Conservation (phyloP, 1,284 basidiomycete species). For the Boletus semigastroideus region DNA sequence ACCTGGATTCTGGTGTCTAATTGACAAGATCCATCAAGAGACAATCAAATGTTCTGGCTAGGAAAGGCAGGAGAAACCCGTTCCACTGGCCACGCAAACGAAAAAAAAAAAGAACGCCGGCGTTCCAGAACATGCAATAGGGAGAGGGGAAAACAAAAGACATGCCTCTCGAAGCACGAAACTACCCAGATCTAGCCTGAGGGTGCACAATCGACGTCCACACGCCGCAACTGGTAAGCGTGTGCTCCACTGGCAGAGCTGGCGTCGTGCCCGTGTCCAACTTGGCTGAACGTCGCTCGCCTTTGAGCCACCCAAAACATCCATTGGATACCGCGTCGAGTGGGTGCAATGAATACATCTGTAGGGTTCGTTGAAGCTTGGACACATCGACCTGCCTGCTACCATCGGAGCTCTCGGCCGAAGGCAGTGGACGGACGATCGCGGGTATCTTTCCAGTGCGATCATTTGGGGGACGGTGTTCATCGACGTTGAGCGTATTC, state of each 20-base stretch:
- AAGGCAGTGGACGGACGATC: constrained; percentile 26
- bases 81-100: no score
- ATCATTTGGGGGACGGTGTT: background rate
- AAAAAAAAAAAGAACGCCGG: no score
- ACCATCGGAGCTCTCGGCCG: background rate
- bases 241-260: constrained; percentile 15
- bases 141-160: no score
- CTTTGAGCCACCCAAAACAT: constrained; percentile 23
- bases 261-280: background rate
- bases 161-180: background rate
- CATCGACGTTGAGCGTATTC: constrained; percentile 5
- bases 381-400: constrained; percentile 1
- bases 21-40: no score
- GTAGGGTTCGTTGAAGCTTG: constrained; percentile 14
- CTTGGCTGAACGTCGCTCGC: constrained; percentile 10
- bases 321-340: constrained; percentile 20
- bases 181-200: background rate
- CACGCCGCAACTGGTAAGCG: constrained; percentile 15
- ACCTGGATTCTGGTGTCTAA: no score
- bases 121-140: no score
- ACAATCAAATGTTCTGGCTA: no score
- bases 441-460: constrained; percentile 15
- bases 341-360: constrained; percentile 25
- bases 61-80: no score
- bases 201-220: constrained; percentile 12